These are phyloP conservation scores for Tetrahymena borealis DNA, from an alignment of 73 alveolate species.

Conservation along the genomic window DNA sequence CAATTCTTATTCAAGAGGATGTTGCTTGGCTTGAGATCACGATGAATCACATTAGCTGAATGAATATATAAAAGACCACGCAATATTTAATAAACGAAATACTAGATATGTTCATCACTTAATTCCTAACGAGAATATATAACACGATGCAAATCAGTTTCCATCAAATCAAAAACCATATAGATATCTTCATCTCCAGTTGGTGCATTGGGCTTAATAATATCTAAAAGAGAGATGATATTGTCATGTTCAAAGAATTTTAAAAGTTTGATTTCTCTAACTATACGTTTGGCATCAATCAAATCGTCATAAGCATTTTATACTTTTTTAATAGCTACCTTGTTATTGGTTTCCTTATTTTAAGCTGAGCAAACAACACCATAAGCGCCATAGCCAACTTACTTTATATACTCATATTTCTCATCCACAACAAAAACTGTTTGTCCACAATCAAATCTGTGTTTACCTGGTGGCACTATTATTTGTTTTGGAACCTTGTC, in stretches of 20 bases:
- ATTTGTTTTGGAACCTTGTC: not conserved
- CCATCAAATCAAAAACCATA: slow-evolving; percentile 84
- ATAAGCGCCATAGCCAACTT: slow-evolving; percentile 83
- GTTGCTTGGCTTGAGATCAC: slow-evolving; percentile 82
- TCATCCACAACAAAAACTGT: slow-evolving; percentile 66
- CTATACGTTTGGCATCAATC: slow-evolving; percentile 80
- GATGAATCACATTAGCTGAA: slow-evolving; percentile 79
- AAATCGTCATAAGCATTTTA: slow-evolving; percentile 81
- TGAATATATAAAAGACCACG: slow-evolving; percentile 77
- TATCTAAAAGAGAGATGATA: slow-evolving; percentile 57
- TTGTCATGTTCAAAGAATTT: slow-evolving; percentile 82
- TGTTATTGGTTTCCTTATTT: slow-evolving; percentile 63
- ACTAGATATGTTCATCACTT: slow-evolving; percentile 82
- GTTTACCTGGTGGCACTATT: slow-evolving; percentile 36
- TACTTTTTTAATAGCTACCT: slow-evolving; percentile 94
- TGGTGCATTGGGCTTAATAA: slow-evolving; percentile 77
- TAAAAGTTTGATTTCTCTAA: slow-evolving; percentile 69
- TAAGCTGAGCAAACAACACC: slow-evolving; percentile 89
- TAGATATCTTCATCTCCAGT: slow-evolving; percentile 83
- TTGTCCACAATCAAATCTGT: slow-evolving; percentile 45
- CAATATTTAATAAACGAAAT: slow-evolving; percentile 73
- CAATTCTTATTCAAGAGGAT: slow-evolving; percentile 77
- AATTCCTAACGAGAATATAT: slow-evolving; percentile 75
- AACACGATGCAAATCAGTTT: slow-evolving; percentile 87
- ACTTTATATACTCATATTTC: slow-evolving; percentile 66